Evolutionary conservation across 345 rosid species (phyloP).

Genomic region (Murraya paniculata): DNA sequence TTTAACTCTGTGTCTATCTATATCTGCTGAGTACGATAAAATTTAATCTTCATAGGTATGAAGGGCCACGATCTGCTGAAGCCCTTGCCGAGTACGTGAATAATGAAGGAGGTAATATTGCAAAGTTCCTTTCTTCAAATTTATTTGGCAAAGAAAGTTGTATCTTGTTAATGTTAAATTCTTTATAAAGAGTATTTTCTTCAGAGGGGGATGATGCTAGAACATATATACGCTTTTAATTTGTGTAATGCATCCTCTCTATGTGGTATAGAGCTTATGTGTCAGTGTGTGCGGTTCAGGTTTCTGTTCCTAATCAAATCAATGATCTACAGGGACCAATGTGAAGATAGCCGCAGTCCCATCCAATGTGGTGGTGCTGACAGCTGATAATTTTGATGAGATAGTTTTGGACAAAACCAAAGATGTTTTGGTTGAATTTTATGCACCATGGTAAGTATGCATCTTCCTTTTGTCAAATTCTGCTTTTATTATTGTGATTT

Average conservation of each 20-base stretch:
- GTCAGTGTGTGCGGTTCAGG: neutral
- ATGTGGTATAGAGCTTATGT: neutral
- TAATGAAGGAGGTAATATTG: conserved; percentile 76
- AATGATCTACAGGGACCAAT: conserved; percentile 63
- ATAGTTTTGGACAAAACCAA: conserved; percentile 80
- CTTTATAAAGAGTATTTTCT: neutral
- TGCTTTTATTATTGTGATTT: neutral
- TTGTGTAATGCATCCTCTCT: neutral
- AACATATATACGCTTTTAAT: neutral
- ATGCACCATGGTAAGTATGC: conserved; percentile 86
- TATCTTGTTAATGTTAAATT: neutral
- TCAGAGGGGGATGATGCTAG: neutral
- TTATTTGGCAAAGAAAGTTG: neutral
- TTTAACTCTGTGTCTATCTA: neutral
- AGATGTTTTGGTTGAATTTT: conserved; percentile 96
- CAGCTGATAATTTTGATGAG: conserved; percentile 72
- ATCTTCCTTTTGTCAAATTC: neutral
- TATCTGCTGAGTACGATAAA: neutral
- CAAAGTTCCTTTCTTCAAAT: neutral
- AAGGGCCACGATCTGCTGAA: conserved; percentile 87
- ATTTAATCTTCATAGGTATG: conserved; percentile 49
- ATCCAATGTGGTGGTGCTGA: conserved; percentile 71
- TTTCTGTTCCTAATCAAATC: neutral
- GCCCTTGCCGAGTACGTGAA: conserved; percentile 84
- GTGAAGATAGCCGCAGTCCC: conserved; percentile 81